Base-by-base conservation (phyloP, 139 green algal species). In the Closterium sp. region DNA sequence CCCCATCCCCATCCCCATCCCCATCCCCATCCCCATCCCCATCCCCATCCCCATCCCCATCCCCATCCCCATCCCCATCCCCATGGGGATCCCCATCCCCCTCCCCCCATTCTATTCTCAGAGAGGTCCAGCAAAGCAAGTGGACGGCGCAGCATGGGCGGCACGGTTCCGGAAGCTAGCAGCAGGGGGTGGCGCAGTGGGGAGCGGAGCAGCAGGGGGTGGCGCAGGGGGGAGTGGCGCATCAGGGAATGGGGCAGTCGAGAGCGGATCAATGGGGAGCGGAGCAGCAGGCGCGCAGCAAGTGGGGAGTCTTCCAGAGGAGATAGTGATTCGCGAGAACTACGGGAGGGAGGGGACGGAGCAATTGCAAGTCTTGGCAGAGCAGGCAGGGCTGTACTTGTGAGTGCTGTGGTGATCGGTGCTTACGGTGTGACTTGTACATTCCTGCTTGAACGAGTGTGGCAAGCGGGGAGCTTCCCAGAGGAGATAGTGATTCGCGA, bases 261-360 rank as follows among this genome's bases (percentile, higher is more conserved):
- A n/a, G n/a, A n/a, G n/a, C n/a, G n/a, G n/a, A n/a, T n/a, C n/a
- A n/a, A n/a, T n/a, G n/a, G n/a, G n/a, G n/a, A n/a, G n/a, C n/a
- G n/a, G n/a, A 76, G 10, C 55, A 76, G 55, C 55, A 76, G 38
- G 38, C 38, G 38, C 7, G 38, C 38, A 66, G 38, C 38, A 66
- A 12, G 38, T 10, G 38, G 38, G 38, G 38, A 21, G 38, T 66
- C 21, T 10, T 16, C 38, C 38, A 66, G 28, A 84, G 30, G 86
- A 89, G 66, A 85, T 89, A 5, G n/a, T 89, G 86, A 84, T 89
- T 21, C 81, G 86, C 16, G 86, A 89, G 9, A 89, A 89, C 10
- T 89, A 89, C 4, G 86, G 86, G 86, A 89, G 10, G 86, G 86
- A 89, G 86, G 86, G 86, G 3, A 55, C 30, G 32, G 86, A 89